Base-by-base conservation (phyloP, 139 green algal genomes). In the Haematococcus lacustris region DNA sequence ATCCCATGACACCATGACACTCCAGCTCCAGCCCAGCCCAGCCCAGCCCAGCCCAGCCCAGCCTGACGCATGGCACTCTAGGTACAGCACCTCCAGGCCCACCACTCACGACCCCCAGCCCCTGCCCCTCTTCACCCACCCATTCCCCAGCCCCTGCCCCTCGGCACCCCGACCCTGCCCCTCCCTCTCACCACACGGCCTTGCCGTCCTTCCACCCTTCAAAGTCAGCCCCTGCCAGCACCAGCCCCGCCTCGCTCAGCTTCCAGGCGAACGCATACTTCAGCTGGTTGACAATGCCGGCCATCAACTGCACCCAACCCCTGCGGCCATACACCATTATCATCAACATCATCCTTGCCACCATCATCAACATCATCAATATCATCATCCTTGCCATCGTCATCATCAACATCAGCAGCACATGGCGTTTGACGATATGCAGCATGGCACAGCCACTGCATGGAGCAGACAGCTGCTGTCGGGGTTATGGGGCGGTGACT, bases 191-290 rank as follows among this genome's bases (percentile, higher is more conserved):
- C 79, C 74, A 84, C 28, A 53, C 26, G 0, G 73, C 25, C 73
- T 74, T 75, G 62, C 38, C 59, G n/a, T 51, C 51, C 23, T 38
- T 38, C 62, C 76, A 75, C 33, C 59, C 53, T 34, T 79, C 9
- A 74, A 88, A 95, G 74, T 90, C 87, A 30, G 94, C 77, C 38
- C 91, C 91, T 0, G 79, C 81, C 5, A 94, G 80, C 13, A 89
- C 87, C 23, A 92, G 79, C n/a, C 43, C 68, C 1, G 81, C 71
- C 73, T 95, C 85, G 1, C 83, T 82, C 1, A 95, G 69, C 28
- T 77, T 81, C 89, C 89, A 94, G 23, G 76, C 85, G 77, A 94
- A 94, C 73, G 89, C 89, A 80, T 92, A 93, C 6, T 80, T 78
- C 47, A 80, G 77, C 34, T 88, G 82, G 76, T 82, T 83, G 0